Percentiles rank a stretch among this genome's conserved stretches.
Evolutionary conservation across 768 basidiomycete genomes (phyloP).

Genomic region (Suillus subaureus): DNA sequence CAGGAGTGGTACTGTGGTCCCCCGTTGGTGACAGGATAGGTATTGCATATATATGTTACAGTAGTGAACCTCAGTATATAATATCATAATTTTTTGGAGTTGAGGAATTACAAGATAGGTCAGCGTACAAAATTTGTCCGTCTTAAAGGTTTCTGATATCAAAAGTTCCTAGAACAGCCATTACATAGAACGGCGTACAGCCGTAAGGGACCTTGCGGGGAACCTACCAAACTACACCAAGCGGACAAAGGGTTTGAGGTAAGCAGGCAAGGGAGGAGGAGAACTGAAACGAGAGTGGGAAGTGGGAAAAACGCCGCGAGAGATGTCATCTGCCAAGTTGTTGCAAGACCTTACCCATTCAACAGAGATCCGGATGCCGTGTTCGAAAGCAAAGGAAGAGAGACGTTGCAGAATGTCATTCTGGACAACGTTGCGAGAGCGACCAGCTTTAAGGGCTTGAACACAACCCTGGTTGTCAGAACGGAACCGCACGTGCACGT

Average conservation of each 20-base stretch:
- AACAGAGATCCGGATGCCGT: slow-evolving; percentile 2
- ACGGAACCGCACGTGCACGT: slow-evolving; percentile 31
- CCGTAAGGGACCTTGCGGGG: not conserved
- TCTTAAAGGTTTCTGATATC: not conserved
- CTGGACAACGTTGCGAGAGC: not conserved
- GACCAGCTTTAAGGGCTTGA: not conserved
- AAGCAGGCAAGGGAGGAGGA: slow-evolving; percentile 10
- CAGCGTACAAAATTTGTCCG: not conserved
- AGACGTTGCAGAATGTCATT: slow-evolving; percentile 12
- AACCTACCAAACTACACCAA: slow-evolving; percentile 4
- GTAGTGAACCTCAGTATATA: not conserved
- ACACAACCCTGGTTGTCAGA: slow-evolving; percentile 48
- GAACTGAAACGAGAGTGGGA: slow-evolving; percentile 12
- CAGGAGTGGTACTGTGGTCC: not conserved
- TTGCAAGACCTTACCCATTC: slow-evolving; percentile 12
- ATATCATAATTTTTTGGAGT: not conserved
- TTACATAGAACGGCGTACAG: not conserved
- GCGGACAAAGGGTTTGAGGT: slow-evolving; percentile 4
- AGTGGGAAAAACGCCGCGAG: slow-evolving; percentile 32
- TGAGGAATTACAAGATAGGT: not conserved
- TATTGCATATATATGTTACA: not conserved
- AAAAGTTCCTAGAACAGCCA: not conserved
- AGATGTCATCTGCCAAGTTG: slow-evolving; percentile 44
- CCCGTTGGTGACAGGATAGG: not conserved
- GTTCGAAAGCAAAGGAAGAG: not conserved